Evolutionary conservation across 129 eudicot species (phyloP).

Genomic region (Lactuca saligna): DNA sequence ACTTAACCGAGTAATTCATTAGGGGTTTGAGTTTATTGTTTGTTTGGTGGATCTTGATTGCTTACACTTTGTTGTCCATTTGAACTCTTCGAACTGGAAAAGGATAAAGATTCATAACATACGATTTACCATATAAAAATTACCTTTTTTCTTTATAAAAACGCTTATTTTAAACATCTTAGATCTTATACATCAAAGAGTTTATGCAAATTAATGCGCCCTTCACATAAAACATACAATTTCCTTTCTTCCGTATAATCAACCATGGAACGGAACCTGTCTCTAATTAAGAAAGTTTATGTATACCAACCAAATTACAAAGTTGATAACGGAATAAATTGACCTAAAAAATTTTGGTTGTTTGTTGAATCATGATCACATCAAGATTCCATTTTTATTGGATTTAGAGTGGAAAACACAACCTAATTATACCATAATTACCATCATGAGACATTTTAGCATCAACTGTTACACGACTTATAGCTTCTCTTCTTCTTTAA

Average conservation of each 20-base stretch:
- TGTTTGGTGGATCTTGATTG: not conserved
- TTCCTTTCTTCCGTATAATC: not conserved
- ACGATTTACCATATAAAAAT: not conserved
- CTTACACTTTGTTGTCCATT: not conserved
- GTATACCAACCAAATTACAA: not conserved
- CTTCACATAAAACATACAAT: too few relatives aligned
- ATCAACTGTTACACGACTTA: not conserved
- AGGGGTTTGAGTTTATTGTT: not conserved
- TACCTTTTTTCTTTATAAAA: not conserved
- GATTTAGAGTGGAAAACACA: not conserved
- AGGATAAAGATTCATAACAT: not conserved
- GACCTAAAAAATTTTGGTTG: not conserved
- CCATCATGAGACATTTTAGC: slow-evolving; percentile 2
- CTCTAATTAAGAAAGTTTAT: not conserved
- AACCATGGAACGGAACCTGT: not conserved
- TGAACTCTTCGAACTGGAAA: not conserved
- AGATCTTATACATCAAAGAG: not conserved
- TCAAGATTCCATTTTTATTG: not conserved
- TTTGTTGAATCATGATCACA: not conserved
- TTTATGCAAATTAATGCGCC: too few relatives aligned
- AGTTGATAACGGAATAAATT: not conserved
- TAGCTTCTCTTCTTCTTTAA: not conserved
- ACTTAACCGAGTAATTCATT: not conserved
- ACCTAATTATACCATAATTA: not conserved
- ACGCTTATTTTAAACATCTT: not conserved